Conservation (phyloP, 129 eudicot genomes). For the Artemisia argyi region DNA sequence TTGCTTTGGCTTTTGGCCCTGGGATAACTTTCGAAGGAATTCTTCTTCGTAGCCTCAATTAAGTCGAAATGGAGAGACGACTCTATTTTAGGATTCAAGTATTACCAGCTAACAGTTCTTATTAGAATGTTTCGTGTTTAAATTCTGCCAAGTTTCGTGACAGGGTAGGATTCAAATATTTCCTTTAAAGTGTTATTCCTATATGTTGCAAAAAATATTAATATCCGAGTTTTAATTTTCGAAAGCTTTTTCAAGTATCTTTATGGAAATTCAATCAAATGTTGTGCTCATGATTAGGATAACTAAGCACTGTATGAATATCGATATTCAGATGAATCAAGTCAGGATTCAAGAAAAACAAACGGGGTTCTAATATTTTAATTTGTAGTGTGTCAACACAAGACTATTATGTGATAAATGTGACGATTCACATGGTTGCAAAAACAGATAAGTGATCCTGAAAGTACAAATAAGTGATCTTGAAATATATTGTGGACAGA, state of each 20-base stretch:
- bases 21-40: conserved; percentile 94
- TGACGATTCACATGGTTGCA: too few relatives aligned
- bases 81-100: background rate
- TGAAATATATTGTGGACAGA: too few relatives aligned
- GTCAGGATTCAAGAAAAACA: too few relatives aligned
- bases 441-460: too few relatives aligned
- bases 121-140: background rate
- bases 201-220: background rate
- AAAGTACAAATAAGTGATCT: too few relatives aligned
- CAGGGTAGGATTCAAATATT: background rate
- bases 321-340: too few relatives aligned
- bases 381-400: too few relatives aligned
- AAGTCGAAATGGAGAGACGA: background rate
- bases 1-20: conserved; percentile 90
- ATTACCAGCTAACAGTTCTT: background rate
- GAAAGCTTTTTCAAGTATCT: background rate
- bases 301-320: background rate
- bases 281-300: background rate
- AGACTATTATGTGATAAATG: too few relatives aligned
- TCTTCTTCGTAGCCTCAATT: conserved; percentile 61
- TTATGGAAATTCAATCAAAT: background rate
- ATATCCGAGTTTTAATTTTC: background rate
- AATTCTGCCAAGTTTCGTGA: background rate
- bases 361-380: too few relatives aligned
- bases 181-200: background rate